Percentiles rank a stretch among this genome's conserved stretches.
These are phyloP conservation scores for Petunia axillaris DNA, from an alignment of 257 asterid species.

Conservation along the genomic window DNA sequence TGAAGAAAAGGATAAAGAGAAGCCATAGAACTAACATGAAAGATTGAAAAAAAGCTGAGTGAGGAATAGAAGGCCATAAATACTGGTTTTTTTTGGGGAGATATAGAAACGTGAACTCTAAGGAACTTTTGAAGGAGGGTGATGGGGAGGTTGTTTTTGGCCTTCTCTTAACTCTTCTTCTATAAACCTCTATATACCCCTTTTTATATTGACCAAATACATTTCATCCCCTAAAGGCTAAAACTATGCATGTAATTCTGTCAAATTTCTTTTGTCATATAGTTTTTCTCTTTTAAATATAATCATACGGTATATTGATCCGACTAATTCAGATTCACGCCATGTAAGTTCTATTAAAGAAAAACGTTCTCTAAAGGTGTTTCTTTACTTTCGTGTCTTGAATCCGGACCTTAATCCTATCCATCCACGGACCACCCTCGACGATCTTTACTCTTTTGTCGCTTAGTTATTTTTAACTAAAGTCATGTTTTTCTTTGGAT, in stretches of 20 bases:
- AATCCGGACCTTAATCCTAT: too few species aligned
- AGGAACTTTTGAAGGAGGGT: constrained; percentile 37
- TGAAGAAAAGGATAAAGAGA: constrained; percentile 18
- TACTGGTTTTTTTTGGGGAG: constrained; percentile 36
- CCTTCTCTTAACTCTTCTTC: constrained; percentile 32
- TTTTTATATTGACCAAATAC: constrained; percentile 58
- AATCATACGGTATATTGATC: too few species aligned
- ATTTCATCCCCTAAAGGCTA: constrained; percentile 35
- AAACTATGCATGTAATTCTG: constrained; percentile 36
- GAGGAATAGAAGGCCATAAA: constrained; percentile 41
- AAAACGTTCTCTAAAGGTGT: too few species aligned
- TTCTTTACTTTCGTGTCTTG: too few species aligned
- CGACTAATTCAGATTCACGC: too few species aligned
- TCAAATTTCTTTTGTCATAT: constrained; percentile 29
- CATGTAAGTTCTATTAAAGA: too few species aligned
- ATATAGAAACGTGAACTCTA: constrained; percentile 53
- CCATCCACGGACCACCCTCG: too few species aligned
- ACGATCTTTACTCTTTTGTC: too few species aligned
- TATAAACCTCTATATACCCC: constrained; percentile 35
- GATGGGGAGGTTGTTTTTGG: constrained; percentile 33
- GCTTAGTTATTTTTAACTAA: background rate
- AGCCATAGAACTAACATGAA: constrained; percentile 31
- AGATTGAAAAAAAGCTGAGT: constrained; percentile 33
- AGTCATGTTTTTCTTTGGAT: constrained; percentile 9
- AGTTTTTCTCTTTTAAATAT: background rate